These are phyloP conservation scores for Tulasnella sp. DNA, from an alignment of 768 basidiomycete species.

Conservation along the genomic window DNA sequence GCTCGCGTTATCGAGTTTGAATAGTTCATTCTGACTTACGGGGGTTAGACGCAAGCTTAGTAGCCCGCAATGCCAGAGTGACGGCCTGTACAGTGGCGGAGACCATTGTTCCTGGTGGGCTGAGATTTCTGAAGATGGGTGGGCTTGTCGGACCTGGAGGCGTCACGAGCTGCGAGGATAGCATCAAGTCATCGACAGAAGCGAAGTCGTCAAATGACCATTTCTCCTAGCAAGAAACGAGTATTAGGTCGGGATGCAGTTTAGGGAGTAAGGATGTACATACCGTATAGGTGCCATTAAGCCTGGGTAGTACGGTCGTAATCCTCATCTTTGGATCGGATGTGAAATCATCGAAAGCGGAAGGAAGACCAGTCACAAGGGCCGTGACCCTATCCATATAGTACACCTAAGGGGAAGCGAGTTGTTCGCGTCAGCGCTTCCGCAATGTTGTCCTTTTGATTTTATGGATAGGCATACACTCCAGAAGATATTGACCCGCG, in stretches of 20 bases:
- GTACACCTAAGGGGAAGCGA: background rate
- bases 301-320: constrained; percentile 9
- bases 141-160: background rate
- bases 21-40: background rate
- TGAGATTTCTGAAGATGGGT: background rate
- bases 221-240: background rate
- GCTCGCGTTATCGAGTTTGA: background rate
- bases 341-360: constrained; percentile 9
- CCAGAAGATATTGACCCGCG: constrained; percentile 8
- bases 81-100: constrained; percentile 1
- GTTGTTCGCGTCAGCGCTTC: background rate
- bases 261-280: background rate
- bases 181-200: constrained; percentile 8
- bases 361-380: constrained; percentile 9
- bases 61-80: background rate
- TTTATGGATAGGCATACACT: background rate
- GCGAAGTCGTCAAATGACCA: constrained; percentile 8
- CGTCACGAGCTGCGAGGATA: background rate
- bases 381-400: background rate
- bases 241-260: background rate
- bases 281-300: constrained; percentile 1
- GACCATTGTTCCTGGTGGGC: background rate
- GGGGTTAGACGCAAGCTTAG: background rate
- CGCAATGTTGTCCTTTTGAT: background rate
- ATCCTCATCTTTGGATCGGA: constrained; percentile 2